Percentiles rank a stretch among this genome's conserved stretches.
Evolutionary conservation across 2,329 filamentous ascomycete genomes (phyloP).

Genomic region (Sporothrix pseudoabietina): DNA sequence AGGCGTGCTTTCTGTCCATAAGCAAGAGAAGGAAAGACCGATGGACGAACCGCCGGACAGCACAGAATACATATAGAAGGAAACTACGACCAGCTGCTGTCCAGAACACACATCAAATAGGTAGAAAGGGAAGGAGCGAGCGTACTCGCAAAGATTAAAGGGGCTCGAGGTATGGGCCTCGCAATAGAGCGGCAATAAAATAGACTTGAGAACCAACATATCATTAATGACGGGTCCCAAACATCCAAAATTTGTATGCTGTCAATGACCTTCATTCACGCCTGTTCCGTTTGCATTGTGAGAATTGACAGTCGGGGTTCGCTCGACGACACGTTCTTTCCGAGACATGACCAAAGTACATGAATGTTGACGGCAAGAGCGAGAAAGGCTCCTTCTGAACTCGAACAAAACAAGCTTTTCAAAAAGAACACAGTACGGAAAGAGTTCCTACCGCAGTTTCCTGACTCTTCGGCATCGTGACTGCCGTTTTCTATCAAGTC

Average conservation of each 20-base stretch:
- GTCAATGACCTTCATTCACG: background rate
- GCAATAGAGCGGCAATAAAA: background rate
- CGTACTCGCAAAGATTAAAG: background rate
- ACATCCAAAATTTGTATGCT: background rate
- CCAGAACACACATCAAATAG: background rate
- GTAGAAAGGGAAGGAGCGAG: background rate
- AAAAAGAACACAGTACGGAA: background rate
- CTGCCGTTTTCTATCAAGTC: background rate
- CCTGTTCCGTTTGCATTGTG: background rate
- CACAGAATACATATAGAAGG: slow-evolving; percentile 1
- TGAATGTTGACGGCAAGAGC: background rate
- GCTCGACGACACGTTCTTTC: background rate
- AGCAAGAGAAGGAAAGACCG: background rate
- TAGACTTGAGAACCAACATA: background rate
- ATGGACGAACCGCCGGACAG: background rate
- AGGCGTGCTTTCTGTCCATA: background rate
- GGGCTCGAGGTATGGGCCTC: background rate
- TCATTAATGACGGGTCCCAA: background rate
- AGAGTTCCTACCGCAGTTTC: background rate
- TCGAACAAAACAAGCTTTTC: background rate
- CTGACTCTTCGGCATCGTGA: background rate
- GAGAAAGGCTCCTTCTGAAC: background rate
- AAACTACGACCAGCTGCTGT: background rate
- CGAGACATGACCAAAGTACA: background rate
- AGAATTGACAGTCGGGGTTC: background rate